Evolutionary conservation across 1,284 basidiomycete species (phyloP), one percentile per base, ranked within the genome.

Genomic region (Tilletia caries): DNA sequence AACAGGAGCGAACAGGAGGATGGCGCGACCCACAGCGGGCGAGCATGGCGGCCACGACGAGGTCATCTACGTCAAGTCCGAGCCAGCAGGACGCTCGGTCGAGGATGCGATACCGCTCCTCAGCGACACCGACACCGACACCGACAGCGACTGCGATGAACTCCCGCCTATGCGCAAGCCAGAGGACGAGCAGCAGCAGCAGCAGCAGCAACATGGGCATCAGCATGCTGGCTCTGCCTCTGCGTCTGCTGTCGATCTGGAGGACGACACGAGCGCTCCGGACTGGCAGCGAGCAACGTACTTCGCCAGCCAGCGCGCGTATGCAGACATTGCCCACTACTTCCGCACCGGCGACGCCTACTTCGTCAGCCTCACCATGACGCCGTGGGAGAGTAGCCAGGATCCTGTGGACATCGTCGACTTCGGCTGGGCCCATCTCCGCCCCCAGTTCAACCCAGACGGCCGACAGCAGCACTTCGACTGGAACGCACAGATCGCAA

Each of bases 231-330:
- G n/a, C n/a, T n/a, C n/a, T n/a, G n/a, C n/a, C n/a, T n/a, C n/a
- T n/a, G n/a, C n/a, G n/a, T n/a, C n/a, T n/a, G n/a, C n/a, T 13
- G 23, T 54, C 23, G 23, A 27, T 27, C 52, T 54, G n/a, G 13
- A 54, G 23, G 25, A 23, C 27, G 52, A 54, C 25, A 27, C 13
- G 23, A 29, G 27, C 12, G 25, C 52, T 15, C 25, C 23, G 52
- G 52, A 54, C 29, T 54, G 52, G 52, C n/a, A 54, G 10, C 52
- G 52, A 54, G 52, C 52, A 13, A 54, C 25, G n/a, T 62, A 62
- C 58, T 33, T 37, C 29, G 58, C 58, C 58, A 62, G 58, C 5
- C 58, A 62, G 15, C 58, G 29, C 29, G 58, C 58, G 32, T 62
- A 62, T 37, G 27, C 27, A 27, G 58, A 62, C 29, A 13, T 62